A percentile compares a stretch with the other conserved stretches of the same genome.
These are phyloP conservation scores for Quercus variabilis DNA, from an alignment of 306 rosid genomes.

Conservation along the genomic window DNA sequence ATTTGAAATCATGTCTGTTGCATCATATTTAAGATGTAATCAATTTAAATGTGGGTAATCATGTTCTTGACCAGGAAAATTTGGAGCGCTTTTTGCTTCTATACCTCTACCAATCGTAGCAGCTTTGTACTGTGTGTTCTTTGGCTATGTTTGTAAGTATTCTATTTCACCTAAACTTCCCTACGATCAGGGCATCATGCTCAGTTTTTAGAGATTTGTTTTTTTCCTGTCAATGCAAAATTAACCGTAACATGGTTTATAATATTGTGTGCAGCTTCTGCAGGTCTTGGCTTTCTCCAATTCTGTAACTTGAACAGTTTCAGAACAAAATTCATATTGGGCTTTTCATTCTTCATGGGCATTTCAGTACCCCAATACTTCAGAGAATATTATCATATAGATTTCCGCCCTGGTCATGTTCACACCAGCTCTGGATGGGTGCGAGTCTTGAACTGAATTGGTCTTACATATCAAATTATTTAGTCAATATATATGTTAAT, in stretches of 20 bases:
- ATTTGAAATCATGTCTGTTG: not conserved
- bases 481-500: not conserved
- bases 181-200: not conserved
- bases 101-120: slow-evolving; percentile 77
- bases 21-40: not conserved
- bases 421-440: slow-evolving; percentile 59
- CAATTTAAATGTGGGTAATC: not conserved
- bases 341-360: slow-evolving; percentile 77
- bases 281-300: slow-evolving; percentile 80
- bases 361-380: slow-evolving; percentile 82
- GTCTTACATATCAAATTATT: not conserved
- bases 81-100: slow-evolving; percentile 74
- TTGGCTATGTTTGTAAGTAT: slow-evolving; percentile 70
- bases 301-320: slow-evolving; percentile 85
- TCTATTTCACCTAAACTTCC: not conserved
- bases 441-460: slow-evolving; percentile 24
- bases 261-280: slow-evolving; percentile 56
- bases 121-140: slow-evolving; percentile 68
- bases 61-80: slow-evolving; percentile 50
- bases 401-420: slow-evolving; percentile 19
- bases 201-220: not conserved
- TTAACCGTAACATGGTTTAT: not conserved
- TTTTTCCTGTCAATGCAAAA: not conserved
- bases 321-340: slow-evolving; percentile 71
- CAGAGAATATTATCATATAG: slow-evolving; percentile 52